Percentiles rank a stretch among this genome's conserved stretches.
Conservation (phyloP, 2,329 filamentous ascomycete genomes). For the Penicillium digitatum region DNA sequence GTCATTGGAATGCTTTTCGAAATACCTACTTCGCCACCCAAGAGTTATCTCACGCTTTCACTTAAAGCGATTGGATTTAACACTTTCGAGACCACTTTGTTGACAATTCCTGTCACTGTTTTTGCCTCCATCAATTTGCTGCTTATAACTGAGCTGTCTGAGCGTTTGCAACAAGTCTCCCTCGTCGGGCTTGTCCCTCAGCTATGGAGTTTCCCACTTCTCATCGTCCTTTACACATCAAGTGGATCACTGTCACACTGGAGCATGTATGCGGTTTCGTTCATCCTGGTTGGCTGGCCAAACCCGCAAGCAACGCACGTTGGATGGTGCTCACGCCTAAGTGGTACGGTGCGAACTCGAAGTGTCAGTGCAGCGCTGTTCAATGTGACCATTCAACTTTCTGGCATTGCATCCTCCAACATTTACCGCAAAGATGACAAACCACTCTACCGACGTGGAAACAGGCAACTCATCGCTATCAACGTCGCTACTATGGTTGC, state of each 20-base stretch:
- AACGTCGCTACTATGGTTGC: slow-evolving; percentile 47
- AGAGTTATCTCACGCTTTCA: slow-evolving; percentile 44
- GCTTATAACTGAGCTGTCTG: slow-evolving; percentile 25
- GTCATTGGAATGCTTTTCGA: slow-evolving; percentile 33
- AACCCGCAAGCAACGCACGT: slow-evolving; percentile 46
- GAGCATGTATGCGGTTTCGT: slow-evolving; percentile 42
- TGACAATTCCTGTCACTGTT: slow-evolving; percentile 37
- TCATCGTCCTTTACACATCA: slow-evolving; percentile 44
- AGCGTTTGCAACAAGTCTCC: slow-evolving; percentile 43
- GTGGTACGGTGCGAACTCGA: slow-evolving; percentile 49
- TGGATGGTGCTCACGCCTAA: slow-evolving; percentile 48
- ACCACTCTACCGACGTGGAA: slow-evolving; percentile 46
- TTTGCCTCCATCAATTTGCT: slow-evolving; percentile 41
- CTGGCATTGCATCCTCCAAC: slow-evolving; percentile 44
- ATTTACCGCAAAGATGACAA: slow-evolving; percentile 53
- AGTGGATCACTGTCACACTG: slow-evolving; percentile 38
- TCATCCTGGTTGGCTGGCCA: slow-evolving; percentile 11
- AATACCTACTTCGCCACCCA: slow-evolving; percentile 44
- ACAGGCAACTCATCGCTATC: slow-evolving; percentile 46
- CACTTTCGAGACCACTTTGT: slow-evolving; percentile 23
- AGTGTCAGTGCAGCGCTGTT: slow-evolving; percentile 42
- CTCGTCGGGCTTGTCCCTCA: slow-evolving; percentile 47
- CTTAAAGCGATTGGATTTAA: slow-evolving; percentile 11
- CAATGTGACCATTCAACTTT: slow-evolving; percentile 46
- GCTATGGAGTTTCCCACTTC: slow-evolving; percentile 51